Evolutionary conservation across 129 eudicot genomes (phyloP).

Genomic region (Arctium minus): DNA sequence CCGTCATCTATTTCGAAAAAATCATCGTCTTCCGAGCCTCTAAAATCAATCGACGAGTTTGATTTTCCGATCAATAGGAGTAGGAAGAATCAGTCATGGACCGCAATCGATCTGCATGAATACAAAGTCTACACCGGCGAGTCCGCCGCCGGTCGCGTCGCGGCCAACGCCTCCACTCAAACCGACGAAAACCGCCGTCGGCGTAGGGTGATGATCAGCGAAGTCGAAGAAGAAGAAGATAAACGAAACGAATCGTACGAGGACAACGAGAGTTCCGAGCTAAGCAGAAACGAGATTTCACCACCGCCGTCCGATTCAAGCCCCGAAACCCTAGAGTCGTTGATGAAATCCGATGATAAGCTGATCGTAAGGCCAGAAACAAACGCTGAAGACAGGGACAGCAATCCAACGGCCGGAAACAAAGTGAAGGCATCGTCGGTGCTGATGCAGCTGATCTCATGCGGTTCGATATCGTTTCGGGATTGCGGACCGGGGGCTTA

Average conservation of each 20-base stretch:
- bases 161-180: slow-evolving; percentile 84
- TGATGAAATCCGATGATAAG: slow-evolving; percentile 75
- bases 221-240: slow-evolving; percentile 33
- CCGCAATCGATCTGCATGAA: slow-evolving; percentile 59
- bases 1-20: slow-evolving; percentile 22
- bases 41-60: slow-evolving; percentile 11
- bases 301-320: slow-evolving; percentile 98
- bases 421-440: slow-evolving; percentile 57
- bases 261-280: slow-evolving; percentile 32
- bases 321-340: slow-evolving; percentile 78
- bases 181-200: slow-evolving; percentile 58
- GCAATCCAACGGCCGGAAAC: slow-evolving; percentile 33
- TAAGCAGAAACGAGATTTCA: slow-evolving; percentile 60
- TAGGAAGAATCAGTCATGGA: slow-evolving; percentile 64
- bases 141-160: slow-evolving; percentile 26
- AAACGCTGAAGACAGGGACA: neutral
- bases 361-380: slow-evolving; percentile 24
- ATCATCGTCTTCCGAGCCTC: slow-evolving; percentile 30
- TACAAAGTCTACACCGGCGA: slow-evolving; percentile 73
- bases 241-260: slow-evolving; percentile 10
- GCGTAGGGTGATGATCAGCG: slow-evolving; percentile 12
- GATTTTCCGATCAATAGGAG: slow-evolving; percentile 21
- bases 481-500: slow-evolving; percentile 55
- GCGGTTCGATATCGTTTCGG: slow-evolving; percentile 83
- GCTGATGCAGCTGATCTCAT: slow-evolving; percentile 73